Evolutionary conservation across 768 basidiomycete species (phyloP), one percentile per base, ranked within the genome.

Genomic region (Suillus sp.): DNA sequence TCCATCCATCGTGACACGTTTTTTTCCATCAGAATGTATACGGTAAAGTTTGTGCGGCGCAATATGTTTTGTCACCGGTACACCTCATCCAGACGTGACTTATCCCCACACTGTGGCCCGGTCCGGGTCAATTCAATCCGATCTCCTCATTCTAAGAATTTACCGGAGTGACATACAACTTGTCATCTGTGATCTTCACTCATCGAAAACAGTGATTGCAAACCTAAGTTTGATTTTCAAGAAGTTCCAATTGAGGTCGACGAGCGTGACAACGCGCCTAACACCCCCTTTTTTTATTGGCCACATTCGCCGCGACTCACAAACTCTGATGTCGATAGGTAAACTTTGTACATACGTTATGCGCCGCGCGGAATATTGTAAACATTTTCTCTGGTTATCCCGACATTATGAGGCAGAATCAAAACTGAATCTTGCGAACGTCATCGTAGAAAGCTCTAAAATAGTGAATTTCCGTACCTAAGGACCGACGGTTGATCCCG

Each of bases 221-320:
- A 53, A 53, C 51, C 51, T 53, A 53, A 53, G 30, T 53, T 53
- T 53, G 30, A 53, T 53, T 32, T 53, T 53, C 51, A 53, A 20
- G 50, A 11, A 11, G n/a, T 16, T 40, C 16, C 38, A 40, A 14
- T 8, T 34, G 32, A 8, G n/a, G 43, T 13, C 20, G 11, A 32
- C 34, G 20, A 7, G 32, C 30, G 30, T 32, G 34, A 51, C 32
- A 51, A 50, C 8, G 18, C 48, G 27, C 27, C 16, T 30, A 20
- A 51, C 5, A 13, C 6, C 27, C 7, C 14, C 48, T 9, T 18
- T 27, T 50, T 27, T 50, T 22, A 50, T 27, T 50, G 48, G 27
- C 3, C 14, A 30, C 14, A 50, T 18, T 50, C 14, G 2, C 48
- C 25, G 48, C 13, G 22, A 22, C 25, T 47, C 22, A 47, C 9